Base-by-base conservation (phyloP, 2,329 filamentous ascomycete genomes). In the Neurospora crassa region DNA sequence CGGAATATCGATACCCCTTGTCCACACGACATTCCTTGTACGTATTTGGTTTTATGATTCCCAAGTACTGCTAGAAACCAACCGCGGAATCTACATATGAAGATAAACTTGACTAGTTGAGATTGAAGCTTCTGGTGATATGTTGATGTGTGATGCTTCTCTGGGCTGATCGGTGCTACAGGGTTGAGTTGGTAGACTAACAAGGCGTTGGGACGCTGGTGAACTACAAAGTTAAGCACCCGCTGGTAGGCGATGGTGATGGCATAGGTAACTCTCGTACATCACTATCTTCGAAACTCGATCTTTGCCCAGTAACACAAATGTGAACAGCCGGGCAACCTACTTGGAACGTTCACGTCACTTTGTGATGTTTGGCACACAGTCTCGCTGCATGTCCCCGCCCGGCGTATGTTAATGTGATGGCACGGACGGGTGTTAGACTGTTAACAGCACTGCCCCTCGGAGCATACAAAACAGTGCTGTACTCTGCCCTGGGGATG, bases 1-100 rank as follows among this genome's bases (percentile, higher is more conserved):
- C 63, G 20, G 37, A 42, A 42, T 18, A 67, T 14, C 29, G 41
- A 70, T 70, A 70, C 69, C 69, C 69, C 40, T 70, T 67, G 63
- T 43, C 37, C 37, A 68, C 37, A 68, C 29, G 67, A 24, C 37
- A 41, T 41, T 68, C 37, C 24, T 63, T 63, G 53, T 63, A 63
- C 29, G 29, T 63, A 63, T 63, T 63, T 63, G 1, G 3, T 11
- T 59, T 10, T 18, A 59, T 18, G 53, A 16, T 59, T 59, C 20
- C 11, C 18, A 5, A 18, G 53, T 59, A 59, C 24, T 59, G 24
- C 18, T 18, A 34, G 24, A 34, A 14, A 14, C 24, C 0, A 53
- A 24, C 45, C 34, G 53, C 53, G 53, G 24, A 34, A 59, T 59
- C 45, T 11, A 59, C 24, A 10, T 34, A 59, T 59, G 53, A 59